phyloP scores from a whole-genome alignment of 225 moss, liverwort and hornwort species.

The Climacium dendroides region DNA sequence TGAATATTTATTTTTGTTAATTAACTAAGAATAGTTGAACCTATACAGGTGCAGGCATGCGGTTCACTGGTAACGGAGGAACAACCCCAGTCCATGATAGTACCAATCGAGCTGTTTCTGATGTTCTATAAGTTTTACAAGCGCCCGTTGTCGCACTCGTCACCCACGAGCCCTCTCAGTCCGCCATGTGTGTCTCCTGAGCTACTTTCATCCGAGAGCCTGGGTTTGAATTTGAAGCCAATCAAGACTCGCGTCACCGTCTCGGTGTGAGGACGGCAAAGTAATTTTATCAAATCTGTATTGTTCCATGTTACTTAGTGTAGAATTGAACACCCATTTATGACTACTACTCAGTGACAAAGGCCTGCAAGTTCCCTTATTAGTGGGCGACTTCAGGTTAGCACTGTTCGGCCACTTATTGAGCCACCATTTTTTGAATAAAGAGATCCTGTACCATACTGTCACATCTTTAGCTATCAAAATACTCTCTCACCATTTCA shows the following conservation, averaged over 20 bases:
- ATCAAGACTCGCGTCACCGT: conserved; percentile 60
- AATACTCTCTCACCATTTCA: background rate
- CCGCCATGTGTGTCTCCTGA: conserved; percentile 60
- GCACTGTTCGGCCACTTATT: background rate
- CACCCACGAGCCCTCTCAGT: conserved; percentile 74
- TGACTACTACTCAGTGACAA: background rate
- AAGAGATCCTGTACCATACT: conserved; percentile 11
- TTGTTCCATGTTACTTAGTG: background rate
- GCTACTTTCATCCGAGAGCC: conserved; percentile 70
- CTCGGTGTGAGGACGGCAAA: background rate
- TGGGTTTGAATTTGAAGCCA: conserved; percentile 80
- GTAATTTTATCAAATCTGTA: background rate
- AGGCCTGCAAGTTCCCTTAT: background rate
- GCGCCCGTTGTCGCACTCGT: conserved; percentile 38
- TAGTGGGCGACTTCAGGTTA: background rate
- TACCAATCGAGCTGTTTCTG: conserved; percentile 75
- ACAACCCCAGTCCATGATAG: conserved; percentile 63
- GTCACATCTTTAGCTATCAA: background rate
- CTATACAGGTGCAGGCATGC: conserved; percentile 56
- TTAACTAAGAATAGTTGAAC: background rate
- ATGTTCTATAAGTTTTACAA: conserved; percentile 75
- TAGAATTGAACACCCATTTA: background rate
- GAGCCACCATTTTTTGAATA: conserved; percentile 27
- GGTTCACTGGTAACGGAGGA: conserved; percentile 35
- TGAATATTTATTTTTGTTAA: background rate